These are phyloP conservation scores for Blepharisma undulans DNA, from an alignment of 169 alveolate genomes.

Conservation along the genomic window DNA sequence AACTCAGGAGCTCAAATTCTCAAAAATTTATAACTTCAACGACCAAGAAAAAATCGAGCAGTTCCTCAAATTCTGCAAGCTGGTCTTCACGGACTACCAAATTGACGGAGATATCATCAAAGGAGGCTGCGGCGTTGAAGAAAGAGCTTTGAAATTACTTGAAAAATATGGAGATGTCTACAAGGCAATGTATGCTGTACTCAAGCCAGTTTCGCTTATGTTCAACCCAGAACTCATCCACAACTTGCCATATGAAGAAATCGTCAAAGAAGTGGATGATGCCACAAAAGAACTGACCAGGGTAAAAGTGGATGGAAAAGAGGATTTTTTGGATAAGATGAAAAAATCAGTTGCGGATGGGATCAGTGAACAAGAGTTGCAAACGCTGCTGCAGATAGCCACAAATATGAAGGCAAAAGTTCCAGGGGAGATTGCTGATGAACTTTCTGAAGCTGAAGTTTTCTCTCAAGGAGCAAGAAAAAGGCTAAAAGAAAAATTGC, in stretches of 20 bases:
- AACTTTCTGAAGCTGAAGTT: constrained; percentile 9
- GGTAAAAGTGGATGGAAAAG: constrained; percentile 18
- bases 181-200: constrained; percentile 39
- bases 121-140: constrained; percentile 37
- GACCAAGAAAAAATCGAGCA: neutral
- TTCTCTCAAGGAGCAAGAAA: neutral
- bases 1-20: neutral
- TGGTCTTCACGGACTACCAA: neutral
- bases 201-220: neutral
- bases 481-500: constrained; percentile 4
- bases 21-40: neutral
- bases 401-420: constrained; percentile 31
- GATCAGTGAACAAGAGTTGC: constrained; percentile 24
- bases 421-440: constrained; percentile 24
- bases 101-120: constrained; percentile 29
- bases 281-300: neutral
- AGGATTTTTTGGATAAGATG: constrained; percentile 22
- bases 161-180: constrained; percentile 17
- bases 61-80: constrained; percentile 41
- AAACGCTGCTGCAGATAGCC: constrained; percentile 17
- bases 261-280: constrained; percentile 23
- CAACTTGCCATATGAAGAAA: constrained; percentile 15
- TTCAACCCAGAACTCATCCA: constrained; percentile 33
- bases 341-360: constrained; percentile 1
- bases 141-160: constrained; percentile 7